Evolutionary conservation across 2,329 filamentous ascomycete species (phyloP).

Genomic region (Pseudogymnoascus sp.): DNA sequence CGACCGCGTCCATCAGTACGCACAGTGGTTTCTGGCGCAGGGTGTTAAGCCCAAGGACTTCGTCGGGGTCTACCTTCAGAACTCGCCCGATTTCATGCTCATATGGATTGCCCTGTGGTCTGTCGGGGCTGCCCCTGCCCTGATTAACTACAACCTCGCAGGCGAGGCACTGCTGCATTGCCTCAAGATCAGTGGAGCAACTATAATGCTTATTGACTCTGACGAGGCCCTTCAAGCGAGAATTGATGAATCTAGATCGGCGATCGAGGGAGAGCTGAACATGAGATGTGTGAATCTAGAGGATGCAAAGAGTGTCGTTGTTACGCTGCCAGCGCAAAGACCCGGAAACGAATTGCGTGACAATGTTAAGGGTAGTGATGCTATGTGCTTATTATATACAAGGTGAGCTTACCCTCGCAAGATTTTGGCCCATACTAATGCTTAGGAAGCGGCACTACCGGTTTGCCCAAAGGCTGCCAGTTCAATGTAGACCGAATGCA

Average conservation of each 20-base stretch:
- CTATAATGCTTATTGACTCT: constrained; percentile 50
- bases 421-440: background rate
- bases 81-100: constrained; percentile 58
- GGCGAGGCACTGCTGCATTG: constrained; percentile 58
- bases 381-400: constrained; percentile 62
- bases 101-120: constrained; percentile 56
- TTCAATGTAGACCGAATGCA: constrained; percentile 43
- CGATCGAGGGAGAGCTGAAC: constrained; percentile 38
- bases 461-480: constrained; percentile 61
- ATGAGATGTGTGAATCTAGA: constrained; percentile 49
- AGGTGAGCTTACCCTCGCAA: constrained; percentile 31
- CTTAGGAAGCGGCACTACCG: constrained; percentile 56
- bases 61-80: constrained; percentile 58
- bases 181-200: constrained; percentile 47
- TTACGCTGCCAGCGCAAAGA: constrained; percentile 38
- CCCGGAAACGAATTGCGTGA: constrained; percentile 48
- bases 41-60: constrained; percentile 52
- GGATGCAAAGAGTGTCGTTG: constrained; percentile 38
- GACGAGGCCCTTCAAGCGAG: constrained; percentile 44
- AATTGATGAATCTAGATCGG: constrained; percentile 47
- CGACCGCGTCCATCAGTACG: constrained; percentile 50
- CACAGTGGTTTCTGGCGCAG: constrained; percentile 49
- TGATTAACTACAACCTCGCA: constrained; percentile 62
- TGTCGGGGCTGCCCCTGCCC: constrained; percentile 58
- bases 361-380: constrained; percentile 42